Percentiles rank a stretch among this genome's conserved stretches.
Conservation (phyloP, 2,329 filamentous ascomycete genomes). For the Aureobasidium lini region DNA sequence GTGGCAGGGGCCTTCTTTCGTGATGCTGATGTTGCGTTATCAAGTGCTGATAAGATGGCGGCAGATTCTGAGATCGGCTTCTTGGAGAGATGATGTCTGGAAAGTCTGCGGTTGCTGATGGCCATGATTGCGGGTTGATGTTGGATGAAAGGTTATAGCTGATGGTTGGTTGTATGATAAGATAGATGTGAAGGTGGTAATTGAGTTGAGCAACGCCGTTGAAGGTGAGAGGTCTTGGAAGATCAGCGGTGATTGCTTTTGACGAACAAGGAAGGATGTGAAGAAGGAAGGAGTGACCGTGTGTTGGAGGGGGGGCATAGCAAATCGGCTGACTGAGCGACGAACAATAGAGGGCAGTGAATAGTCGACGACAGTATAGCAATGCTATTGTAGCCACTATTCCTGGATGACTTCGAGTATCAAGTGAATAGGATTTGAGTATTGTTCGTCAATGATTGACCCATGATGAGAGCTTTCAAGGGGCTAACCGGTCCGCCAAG, state of each 20-base stretch:
- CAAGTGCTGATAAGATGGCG: too few species aligned
- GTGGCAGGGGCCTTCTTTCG: too few species aligned
- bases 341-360: background rate
- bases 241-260: background rate
- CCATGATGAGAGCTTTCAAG: background rate
- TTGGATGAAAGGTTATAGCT: background rate
- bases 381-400: too few species aligned
- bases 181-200: background rate
- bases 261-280: background rate
- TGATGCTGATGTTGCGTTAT: too few species aligned
- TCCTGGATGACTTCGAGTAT: too few species aligned
- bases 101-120: background rate
- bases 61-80: too few species aligned
- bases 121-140: background rate
- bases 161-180: background rate
- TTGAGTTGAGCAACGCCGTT: background rate
- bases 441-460: too few species aligned
- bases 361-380: background rate
- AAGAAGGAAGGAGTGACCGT: background rate
- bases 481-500: too few species aligned
- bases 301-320: background rate
- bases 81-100: background rate
- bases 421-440: too few species aligned
- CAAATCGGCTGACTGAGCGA: background rate
- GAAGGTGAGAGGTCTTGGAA: background rate